Conservation (phyloP, 306 rosid genomes). For the Senna tora region DNA sequence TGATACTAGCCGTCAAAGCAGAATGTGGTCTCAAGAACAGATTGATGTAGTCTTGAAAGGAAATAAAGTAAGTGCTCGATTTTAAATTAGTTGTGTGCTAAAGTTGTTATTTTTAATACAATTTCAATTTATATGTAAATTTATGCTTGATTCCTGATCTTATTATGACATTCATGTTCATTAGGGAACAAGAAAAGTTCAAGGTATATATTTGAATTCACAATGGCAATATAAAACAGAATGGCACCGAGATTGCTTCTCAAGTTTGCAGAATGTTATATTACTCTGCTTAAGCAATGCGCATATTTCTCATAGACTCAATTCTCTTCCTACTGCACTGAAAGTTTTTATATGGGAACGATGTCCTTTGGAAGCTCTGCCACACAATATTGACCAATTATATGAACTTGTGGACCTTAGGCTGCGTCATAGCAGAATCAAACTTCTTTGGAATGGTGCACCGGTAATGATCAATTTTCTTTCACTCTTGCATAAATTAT, state of each 20-base stretch:
- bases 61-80: too few relatives aligned
- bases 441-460: background rate
- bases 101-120: background rate
- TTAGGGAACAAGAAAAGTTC: background rate
- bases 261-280: conserved; percentile 5
- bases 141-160: too few relatives aligned
- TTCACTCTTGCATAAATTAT: too few relatives aligned
- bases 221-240: background rate
- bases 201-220: background rate
- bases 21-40: background rate
- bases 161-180: background rate
- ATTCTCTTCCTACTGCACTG: background rate
- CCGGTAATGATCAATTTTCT: background rate
- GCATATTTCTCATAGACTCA: background rate
- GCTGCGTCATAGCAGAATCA: background rate
- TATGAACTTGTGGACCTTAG: background rate
- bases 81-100: too few relatives aligned
- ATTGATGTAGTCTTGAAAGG: background rate
- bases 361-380: background rate
- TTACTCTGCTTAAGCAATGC: background rate
- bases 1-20: background rate
- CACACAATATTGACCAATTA: background rate
- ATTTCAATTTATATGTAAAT: too few relatives aligned
- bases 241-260: background rate
- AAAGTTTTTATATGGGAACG: background rate